Base-by-base conservation (phyloP, 1,284 basidiomycete species). In the Phlebopus sp. region DNA sequence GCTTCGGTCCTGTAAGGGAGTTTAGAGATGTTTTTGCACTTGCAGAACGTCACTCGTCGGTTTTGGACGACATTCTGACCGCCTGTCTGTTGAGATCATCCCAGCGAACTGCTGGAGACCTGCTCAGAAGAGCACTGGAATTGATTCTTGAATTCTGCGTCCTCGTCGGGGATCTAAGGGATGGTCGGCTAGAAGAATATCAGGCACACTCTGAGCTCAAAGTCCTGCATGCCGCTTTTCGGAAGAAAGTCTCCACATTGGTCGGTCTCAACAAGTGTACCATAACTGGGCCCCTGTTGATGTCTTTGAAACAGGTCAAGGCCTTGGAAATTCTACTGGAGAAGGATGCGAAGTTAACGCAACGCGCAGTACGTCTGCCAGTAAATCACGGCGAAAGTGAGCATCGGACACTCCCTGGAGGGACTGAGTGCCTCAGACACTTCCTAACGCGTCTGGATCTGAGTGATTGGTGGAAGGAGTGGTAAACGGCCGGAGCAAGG, bases 1-100 rank as follows among this genome's bases (percentile, higher is more conserved):
- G 47, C 2, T 52, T 55, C 5, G 50, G 57, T 5, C 44, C 55
- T 18, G 50, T 55, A 2, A 52, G 41, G 17, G 47, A 58, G 2
- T 86, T 85, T 56, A 67, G 74, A n/a, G 89, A 92, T 51, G 81
- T 92, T 5, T 92, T 92, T 62, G 76, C 82, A 17, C 74, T 93
- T 10, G 79, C 86, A 0, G 72, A 78, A 9, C 74, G 77, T 35
- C 91, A 94, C 65, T 86, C 87, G 2, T 64, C 69, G 5, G 69
- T 89, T 42, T 67, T 94, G 55, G 86, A 93, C 60, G 78, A 85
- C 52, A 83, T 94, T 25, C 73, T 92, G 21, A 82, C 77, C 44
- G 84, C 88, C 10, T 92, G 89, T 60, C 70, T 93, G n/a, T 68
- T 93, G 29, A 73, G 86, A 31, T 81, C 86, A 0, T 76, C 78